These are phyloP conservation scores for Coemansia reversa DNA, from an alignment of 192 early-diverging fungal species.

Conservation along the genomic window DNA sequence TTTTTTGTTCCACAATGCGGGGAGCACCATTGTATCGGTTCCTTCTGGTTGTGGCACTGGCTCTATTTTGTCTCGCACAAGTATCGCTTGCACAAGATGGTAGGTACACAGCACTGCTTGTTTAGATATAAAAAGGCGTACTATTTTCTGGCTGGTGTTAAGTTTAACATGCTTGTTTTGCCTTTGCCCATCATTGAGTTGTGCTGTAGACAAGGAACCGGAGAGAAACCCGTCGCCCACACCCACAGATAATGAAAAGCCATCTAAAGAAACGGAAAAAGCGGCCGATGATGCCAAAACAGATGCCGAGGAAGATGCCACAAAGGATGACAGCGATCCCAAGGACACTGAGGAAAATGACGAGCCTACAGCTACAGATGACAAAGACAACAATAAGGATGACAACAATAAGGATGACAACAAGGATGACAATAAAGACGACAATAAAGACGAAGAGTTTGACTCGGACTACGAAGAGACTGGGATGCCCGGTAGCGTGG, in stretches of 20 bases:
- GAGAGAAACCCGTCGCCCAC: not conserved
- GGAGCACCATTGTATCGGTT: slow-evolving; percentile 25
- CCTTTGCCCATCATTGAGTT: not conserved
- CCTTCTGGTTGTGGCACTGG: slow-evolving; percentile 25
- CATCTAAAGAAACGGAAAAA: not conserved
- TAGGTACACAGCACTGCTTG: slow-evolving; percentile 11
- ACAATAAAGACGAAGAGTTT: slow-evolving; percentile 16
- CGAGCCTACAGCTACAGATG: not conserved
- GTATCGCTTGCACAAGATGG: slow-evolving; percentile 31
- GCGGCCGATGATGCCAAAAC: slow-evolving; percentile 1
- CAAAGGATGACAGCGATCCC: not conserved
- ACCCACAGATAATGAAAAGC: not conserved
- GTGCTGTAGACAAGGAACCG: not conserved
- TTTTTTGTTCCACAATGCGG: slow-evolving; percentile 22
- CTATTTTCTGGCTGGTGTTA: not conserved
- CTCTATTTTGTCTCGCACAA: slow-evolving; percentile 29
- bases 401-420: not conserved
- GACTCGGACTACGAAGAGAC: slow-evolving; percentile 45
- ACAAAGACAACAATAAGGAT: slow-evolving; percentile 4
- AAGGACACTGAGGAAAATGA: slow-evolving; percentile 3
- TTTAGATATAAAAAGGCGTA: not conserved
- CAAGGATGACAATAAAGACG: slow-evolving; percentile 2
- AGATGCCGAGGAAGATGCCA: slow-evolving; percentile 2
- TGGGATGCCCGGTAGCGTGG: slow-evolving; percentile 26
- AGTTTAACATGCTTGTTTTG: not conserved